Evolutionary conservation across 2,329 filamentous ascomycete genomes (phyloP).

Genomic region (Aschersonia sp.): DNA sequence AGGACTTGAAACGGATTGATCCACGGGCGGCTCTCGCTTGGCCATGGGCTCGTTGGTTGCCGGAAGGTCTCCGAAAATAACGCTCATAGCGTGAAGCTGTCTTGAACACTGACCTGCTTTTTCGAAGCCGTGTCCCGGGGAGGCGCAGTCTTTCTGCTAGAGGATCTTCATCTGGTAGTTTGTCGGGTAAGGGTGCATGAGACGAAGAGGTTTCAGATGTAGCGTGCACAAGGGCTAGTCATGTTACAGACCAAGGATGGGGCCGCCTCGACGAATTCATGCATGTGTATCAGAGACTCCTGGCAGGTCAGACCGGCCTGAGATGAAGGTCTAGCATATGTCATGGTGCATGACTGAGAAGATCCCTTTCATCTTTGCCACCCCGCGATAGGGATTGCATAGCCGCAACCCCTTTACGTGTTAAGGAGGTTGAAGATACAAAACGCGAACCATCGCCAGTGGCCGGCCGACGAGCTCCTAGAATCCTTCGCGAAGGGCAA

Average conservation of each 20-base stretch:
- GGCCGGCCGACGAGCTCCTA: background rate
- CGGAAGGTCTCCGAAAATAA: background rate
- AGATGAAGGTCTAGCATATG: background rate
- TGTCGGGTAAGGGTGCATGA: background rate
- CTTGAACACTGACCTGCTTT: background rate
- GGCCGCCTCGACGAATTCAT: background rate
- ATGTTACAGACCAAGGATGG: conserved; percentile 1
- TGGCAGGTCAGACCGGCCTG: background rate
- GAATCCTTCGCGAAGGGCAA: too few relatives aligned
- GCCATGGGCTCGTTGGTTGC: background rate
- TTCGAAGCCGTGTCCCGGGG: background rate
- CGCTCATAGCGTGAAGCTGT: background rate
- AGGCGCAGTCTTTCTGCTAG: background rate
- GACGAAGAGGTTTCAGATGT: conserved; percentile 1
- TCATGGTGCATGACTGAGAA: background rate
- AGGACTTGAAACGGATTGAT: background rate
- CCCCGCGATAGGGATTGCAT: background rate
- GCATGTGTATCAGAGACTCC: background rate
- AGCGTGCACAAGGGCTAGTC: background rate
- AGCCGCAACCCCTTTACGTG: background rate
- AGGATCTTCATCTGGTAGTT: background rate
- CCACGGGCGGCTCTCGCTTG: background rate
- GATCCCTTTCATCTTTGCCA: background rate
- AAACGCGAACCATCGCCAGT: background rate
- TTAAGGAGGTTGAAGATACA: background rate